Base-by-base conservation (phyloP, 106 monocot species). In the Agapanthus africanus region DNA sequence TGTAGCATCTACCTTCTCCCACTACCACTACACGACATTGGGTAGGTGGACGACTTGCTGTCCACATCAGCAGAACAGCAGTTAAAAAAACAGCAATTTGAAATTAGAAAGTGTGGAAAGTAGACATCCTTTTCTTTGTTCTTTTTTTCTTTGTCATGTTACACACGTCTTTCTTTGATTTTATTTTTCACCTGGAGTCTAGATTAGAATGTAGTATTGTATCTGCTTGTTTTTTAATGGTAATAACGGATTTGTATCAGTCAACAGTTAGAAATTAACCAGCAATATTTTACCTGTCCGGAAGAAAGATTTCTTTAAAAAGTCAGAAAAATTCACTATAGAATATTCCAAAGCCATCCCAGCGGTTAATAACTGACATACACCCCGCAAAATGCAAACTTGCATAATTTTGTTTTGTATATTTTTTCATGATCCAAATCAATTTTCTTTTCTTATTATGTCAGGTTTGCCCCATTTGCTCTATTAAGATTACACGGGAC, bases 401-500 rank as follows among this genome's bases (percentile, higher is more conserved):
- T n/a, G n/a, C n/a, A n/a, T n/a, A n/a, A n/a, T n/a, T n/a, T n/a
- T n/a, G n/a, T n/a, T n/a, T n/a, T n/a, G 10, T 59, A 15, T 59
- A 32, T 1, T n/a, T 35, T 63, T 37, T 37, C 63, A 44, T 56
- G 56, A 59, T 59, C 22, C 51, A 70, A 36, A 35, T 23, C 15
- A n/a, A n/a, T 16, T 67, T 42, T 28, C 7, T 44, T 42, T 47
- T 73, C 46, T 38, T 49, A 30, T 37, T 38, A 13, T 75, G 80
- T 76, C 73, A 95, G 95, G 75, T 83, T 22, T 95, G 95, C 65
- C 88, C 95, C 41, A 82, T 95, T 51, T 95, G 95, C 68, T 83
- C 79, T 46, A 73, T 73, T 36, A 95, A 88, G 79, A 65, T 95
- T 76, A 26, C 83, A 34, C 69, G 85, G 51, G 95, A 95, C 67